These are phyloP conservation scores for Blastocystis sp. DNA, from an alignment of 352 stramenopile genomes.

Conservation along the genomic window DNA sequence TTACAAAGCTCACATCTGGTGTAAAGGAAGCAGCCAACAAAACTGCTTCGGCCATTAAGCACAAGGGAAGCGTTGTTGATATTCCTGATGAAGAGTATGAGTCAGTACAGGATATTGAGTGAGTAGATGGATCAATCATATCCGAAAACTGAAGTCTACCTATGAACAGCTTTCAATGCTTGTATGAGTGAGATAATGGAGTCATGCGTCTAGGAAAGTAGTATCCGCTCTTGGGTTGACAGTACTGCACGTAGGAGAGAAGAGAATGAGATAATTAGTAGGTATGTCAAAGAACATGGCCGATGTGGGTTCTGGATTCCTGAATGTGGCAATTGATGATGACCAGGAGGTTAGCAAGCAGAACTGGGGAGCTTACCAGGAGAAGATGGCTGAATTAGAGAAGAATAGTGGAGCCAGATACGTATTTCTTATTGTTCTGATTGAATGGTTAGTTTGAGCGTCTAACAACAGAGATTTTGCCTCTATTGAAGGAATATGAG, in stretches of 20 bases:
- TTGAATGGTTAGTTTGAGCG: conserved; percentile 6
- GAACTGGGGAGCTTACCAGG: not conserved
- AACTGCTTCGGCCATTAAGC: conserved; percentile 23
- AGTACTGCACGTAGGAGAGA: no score
- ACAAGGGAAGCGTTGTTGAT: conserved; percentile 46
- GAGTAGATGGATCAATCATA: conserved; percentile 19
- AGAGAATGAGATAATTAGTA: not conserved
- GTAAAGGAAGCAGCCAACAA: conserved; percentile 46
- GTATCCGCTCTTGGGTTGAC: not conserved
- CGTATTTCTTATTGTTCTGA: not conserved
- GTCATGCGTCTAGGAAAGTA: not conserved
- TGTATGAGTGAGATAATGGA: not conserved
- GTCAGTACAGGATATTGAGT: not conserved
- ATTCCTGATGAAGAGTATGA: conserved; percentile 49
- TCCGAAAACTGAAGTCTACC: conserved; percentile 4
- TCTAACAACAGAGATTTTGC: not conserved
- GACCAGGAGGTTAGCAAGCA: not conserved
- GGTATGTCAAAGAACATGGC: not conserved
- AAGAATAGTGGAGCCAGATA: not conserved
- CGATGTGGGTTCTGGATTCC: not conserved
- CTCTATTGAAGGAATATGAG: conserved; percentile 16
- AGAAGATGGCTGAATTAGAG: not conserved
- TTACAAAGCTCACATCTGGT: conserved; percentile 40
- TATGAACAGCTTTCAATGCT: conserved; percentile 4
- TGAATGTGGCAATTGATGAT: conserved; percentile 2